Conservation (phyloP, 1,284 basidiomycete species). For the Chalciporus sp. region DNA sequence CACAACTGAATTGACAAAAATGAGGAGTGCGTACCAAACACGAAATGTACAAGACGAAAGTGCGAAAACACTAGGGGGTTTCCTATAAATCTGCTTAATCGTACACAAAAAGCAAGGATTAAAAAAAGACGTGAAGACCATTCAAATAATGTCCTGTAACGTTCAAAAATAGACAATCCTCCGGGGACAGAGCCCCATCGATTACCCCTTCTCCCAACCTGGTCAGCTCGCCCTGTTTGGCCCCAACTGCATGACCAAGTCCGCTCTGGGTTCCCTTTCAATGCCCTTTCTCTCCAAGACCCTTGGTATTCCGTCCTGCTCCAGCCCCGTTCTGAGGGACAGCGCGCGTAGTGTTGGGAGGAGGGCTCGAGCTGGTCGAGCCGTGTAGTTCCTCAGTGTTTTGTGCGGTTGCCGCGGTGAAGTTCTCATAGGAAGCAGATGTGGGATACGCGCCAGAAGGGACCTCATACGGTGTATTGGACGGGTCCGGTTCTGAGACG, state of each 20-base stretch:
- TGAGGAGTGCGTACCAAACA: background rate
- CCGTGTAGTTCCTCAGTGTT: conserved; percentile 40
- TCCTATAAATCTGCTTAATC: conserved; percentile 20
- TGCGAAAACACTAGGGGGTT: background rate
- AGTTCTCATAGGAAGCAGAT: conserved; percentile 53
- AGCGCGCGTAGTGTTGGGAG: conserved; percentile 45
- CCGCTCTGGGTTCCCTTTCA: conserved; percentile 46
- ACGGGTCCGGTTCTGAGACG: conserved; percentile 65
- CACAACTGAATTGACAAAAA: background rate
- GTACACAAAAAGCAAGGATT: conserved; percentile 20
- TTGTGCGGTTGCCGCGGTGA: conserved; percentile 42
- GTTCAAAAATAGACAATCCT: background rate
- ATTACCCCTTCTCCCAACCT: conserved; percentile 50
- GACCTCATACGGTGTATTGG: conserved; percentile 59
- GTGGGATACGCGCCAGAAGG: conserved; percentile 69
- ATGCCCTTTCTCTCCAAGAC: conserved; percentile 47
- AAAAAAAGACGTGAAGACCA: conserved; percentile 9
- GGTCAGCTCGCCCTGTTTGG: conserved; percentile 34
- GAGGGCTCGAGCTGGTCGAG: conserved; percentile 48
- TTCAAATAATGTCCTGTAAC: background rate
- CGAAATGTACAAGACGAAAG: conserved; percentile 19
- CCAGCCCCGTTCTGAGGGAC: conserved; percentile 46
- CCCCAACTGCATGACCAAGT: conserved; percentile 31
- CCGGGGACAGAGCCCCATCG: background rate
- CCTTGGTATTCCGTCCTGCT: conserved; percentile 43